Percentiles rank a stretch among this genome's conserved stretches.
These are phyloP conservation scores for Helianthus annuus DNA, from an alignment of 129 eudicot genomes.

Conservation along the genomic window DNA sequence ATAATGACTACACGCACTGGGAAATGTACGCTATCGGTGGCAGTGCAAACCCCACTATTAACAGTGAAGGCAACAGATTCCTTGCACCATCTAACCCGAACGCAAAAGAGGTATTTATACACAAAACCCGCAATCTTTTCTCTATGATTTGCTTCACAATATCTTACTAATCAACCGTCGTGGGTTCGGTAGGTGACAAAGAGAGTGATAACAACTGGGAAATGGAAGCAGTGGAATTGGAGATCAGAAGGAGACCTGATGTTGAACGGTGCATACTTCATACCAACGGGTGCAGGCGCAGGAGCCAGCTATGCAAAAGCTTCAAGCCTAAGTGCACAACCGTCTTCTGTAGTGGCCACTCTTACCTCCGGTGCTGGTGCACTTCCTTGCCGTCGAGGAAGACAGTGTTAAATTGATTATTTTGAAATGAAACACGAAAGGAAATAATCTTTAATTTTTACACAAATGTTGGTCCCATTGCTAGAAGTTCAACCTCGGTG, in stretches of 20 bases:
- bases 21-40: conserved; percentile 95
- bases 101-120: conserved; percentile 63
- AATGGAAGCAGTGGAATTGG: conserved; percentile 87
- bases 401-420: conserved; percentile 38
- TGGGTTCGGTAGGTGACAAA: conserved; percentile 58
- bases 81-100: conserved; percentile 67
- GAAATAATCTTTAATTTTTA: conserved; percentile 23
- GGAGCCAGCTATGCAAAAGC: conserved; percentile 81
- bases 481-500: conserved; percentile 68
- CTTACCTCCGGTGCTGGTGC: conserved; percentile 83
- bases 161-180: not conserved
- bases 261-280: conserved; percentile 84
- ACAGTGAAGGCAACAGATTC: conserved; percentile 86
- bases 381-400: conserved; percentile 65
- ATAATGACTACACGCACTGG: conserved; percentile 94
- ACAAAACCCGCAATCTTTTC: not conserved
- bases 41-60: conserved; percentile 81
- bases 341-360: conserved; percentile 70
- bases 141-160: not conserved
- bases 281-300: conserved; percentile 79
- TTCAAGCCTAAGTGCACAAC: conserved; percentile 93
- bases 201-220: conserved; percentile 46
- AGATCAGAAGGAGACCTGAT: conserved; percentile 82
- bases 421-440: conserved; percentile 12
- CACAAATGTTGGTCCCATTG: conserved; percentile 19